Evolutionary conservation across 2,329 filamentous ascomycete species (phyloP).

Genomic region (Diaporthe batatas): DNA sequence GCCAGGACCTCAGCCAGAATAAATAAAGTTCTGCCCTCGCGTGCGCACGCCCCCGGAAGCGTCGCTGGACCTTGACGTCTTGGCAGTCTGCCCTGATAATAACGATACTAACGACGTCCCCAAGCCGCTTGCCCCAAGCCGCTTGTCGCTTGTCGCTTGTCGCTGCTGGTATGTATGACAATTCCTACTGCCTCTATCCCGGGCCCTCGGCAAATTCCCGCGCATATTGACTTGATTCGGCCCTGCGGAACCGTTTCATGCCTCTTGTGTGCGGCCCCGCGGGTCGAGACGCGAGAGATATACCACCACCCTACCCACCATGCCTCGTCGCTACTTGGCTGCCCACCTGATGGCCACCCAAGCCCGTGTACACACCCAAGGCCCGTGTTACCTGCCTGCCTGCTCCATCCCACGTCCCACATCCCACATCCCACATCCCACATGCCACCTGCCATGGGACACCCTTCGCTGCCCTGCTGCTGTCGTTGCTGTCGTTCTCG

Average conservation of each 20-base stretch:
- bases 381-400: no score
- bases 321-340: conserved; percentile 14
- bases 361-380: conserved; percentile 18
- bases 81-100: conserved; percentile 17
- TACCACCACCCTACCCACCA: neutral
- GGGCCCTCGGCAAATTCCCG: conserved; percentile 36
- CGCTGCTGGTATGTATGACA: conserved; percentile 28
- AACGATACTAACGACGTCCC: neutral
- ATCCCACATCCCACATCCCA: no score
- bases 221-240: conserved; percentile 39
- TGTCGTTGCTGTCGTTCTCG: no score
- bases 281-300: neutral
- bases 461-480: no score
- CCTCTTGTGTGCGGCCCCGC: conserved; percentile 12
- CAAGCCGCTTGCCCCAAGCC: neutral
- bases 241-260: conserved; percentile 41
- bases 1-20: neutral
- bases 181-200: conserved; percentile 32
- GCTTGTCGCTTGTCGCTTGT: no score
- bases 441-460: conserved; percentile 38
- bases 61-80: conserved; percentile 16
- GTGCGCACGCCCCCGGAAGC: neutral
- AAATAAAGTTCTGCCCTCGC: conserved; percentile 22
- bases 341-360: conserved; percentile 8
- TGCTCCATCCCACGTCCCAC: conserved; percentile 35